These are phyloP conservation scores for Darksidea phi DNA, from an alignment of 495 filamentous ascomycete species.

Conservation along the genomic window DNA sequence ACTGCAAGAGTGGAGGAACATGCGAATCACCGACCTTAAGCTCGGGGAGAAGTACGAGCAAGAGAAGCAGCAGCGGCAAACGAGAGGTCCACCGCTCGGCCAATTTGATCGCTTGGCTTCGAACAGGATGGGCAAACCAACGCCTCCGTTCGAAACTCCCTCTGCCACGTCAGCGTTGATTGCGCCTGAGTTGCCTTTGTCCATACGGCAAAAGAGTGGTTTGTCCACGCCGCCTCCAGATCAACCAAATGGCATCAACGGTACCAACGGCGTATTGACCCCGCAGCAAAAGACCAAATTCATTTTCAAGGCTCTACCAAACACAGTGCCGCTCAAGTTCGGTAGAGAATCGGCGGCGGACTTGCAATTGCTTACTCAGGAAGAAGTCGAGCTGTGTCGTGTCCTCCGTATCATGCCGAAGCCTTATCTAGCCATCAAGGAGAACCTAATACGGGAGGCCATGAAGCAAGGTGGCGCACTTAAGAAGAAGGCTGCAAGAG, in stretches of 20 bases:
- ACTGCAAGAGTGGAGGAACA: conserved; percentile 89
- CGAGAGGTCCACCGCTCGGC: conserved; percentile 60
- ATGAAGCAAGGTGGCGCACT: conserved; percentile 80
- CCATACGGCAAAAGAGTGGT: conserved; percentile 34
- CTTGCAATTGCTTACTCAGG: conserved; percentile 77
- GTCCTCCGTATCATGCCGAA: conserved; percentile 82
- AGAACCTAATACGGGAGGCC: conserved; percentile 80
- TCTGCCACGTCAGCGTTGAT: conserved; percentile 70
- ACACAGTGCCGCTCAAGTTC: conserved; percentile 65
- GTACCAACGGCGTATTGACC: conserved; percentile 22
- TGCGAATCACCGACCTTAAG: conserved; percentile 77
- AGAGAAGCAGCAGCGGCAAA: conserved; percentile 77
- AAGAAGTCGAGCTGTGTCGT: conserved; percentile 83
- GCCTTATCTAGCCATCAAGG: conserved; percentile 91
- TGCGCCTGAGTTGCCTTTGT: conserved; percentile 63
- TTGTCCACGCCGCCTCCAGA: conserved; percentile 55
- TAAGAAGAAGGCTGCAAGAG: conserved; percentile 86
- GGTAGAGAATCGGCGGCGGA: conserved; percentile 77
- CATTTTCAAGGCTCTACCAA: conserved; percentile 44
- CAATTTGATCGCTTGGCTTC: conserved; percentile 66
- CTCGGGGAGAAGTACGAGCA: conserved; percentile 91
- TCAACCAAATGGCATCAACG: conserved; percentile 35
- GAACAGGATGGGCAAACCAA: conserved; percentile 62
- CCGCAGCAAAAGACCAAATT: conserved; percentile 36
- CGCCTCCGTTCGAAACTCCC: conserved; percentile 63